phyloP scores from a whole-genome alignment of 805 yeast genomes.

The Wickerhamiella dianesei region DNA sequence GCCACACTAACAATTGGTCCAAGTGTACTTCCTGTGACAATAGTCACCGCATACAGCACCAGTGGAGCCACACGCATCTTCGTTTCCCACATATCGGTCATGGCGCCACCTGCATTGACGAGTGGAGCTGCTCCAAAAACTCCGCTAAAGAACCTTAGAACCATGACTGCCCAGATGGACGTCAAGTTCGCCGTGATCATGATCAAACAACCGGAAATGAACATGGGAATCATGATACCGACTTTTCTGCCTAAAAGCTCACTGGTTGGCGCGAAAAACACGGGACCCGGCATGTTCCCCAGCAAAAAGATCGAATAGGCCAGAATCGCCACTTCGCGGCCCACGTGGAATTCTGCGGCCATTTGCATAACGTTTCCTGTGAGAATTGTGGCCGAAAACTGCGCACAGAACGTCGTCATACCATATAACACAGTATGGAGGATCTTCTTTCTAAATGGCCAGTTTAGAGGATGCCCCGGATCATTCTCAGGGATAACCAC shows the following conservation, averaged over 20 bases:
- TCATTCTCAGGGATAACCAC: not conserved
- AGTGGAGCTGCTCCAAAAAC: slow-evolving; percentile 65
- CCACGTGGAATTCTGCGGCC: slow-evolving; percentile 31
- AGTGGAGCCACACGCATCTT: slow-evolving; percentile 38
- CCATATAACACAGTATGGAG: slow-evolving; percentile 26
- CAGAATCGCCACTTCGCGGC: slow-evolving; percentile 33
- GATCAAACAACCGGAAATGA: slow-evolving; percentile 33
- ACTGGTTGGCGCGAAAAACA: slow-evolving; percentile 41
- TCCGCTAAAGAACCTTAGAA: slow-evolving; percentile 63
- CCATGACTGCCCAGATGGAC: slow-evolving; percentile 31
- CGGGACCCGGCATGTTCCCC: slow-evolving; percentile 48
- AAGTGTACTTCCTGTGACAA: slow-evolving; percentile 28
- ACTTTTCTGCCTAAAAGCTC: slow-evolving; percentile 41
- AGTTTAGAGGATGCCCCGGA: not conserved
- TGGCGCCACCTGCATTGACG: slow-evolving; percentile 37
- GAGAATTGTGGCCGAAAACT: slow-evolving; percentile 37
- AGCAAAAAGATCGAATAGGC: slow-evolving; percentile 41
- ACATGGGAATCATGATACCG: slow-evolving; percentile 32
- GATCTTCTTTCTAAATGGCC: slow-evolving; percentile 7
- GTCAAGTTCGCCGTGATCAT: slow-evolving; percentile 28
- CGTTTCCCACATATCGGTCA: slow-evolving; percentile 45
- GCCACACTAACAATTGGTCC: slow-evolving; percentile 34
- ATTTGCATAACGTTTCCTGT: slow-evolving; percentile 37
- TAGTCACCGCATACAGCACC: slow-evolving; percentile 35
- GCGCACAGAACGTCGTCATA: slow-evolving; percentile 36